phyloP scores from a whole-genome alignment of 2,329 filamentous ascomycete species.

The Hypoxylon sp. region DNA sequence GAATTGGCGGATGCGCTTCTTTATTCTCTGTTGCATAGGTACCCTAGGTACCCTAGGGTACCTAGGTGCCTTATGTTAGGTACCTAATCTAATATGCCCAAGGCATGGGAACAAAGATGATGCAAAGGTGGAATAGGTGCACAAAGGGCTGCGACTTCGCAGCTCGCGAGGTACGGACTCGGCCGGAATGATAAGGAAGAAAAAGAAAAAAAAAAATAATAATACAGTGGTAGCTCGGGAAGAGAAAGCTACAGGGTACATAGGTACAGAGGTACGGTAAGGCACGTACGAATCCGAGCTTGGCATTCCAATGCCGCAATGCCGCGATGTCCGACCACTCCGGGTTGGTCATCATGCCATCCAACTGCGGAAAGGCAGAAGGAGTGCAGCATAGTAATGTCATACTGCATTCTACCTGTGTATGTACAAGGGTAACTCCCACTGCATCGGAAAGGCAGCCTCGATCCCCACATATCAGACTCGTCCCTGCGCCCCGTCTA shows the following conservation, averaged over 20 bases:
- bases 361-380: too few relatives aligned
- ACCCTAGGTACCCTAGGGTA: too few relatives aligned
- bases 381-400: not conserved
- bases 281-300: conserved; percentile 12
- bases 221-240: too few relatives aligned
- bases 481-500: conserved; percentile 13
- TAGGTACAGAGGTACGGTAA: not conserved
- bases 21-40: too few relatives aligned
- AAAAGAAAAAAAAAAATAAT: too few relatives aligned
- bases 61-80: too few relatives aligned
- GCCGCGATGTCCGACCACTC: too few relatives aligned
- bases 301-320: conserved; percentile 34
- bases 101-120: not conserved
- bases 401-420: not conserved
- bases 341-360: conserved; percentile 8
- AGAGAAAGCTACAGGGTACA: not conserved
- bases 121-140: not conserved
- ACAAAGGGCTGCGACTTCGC: too few relatives aligned
- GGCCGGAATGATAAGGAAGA: too few relatives aligned
- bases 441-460: conserved; percentile 11
- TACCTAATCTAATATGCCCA: too few relatives aligned
- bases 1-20: not conserved
- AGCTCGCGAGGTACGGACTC: too few relatives aligned
- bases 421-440: too few relatives aligned
- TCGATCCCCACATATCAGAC: conserved; percentile 33